Base-by-base conservation (phyloP, 2,329 filamentous ascomycete genomes). In the Lizonia empirigonia region DNA sequence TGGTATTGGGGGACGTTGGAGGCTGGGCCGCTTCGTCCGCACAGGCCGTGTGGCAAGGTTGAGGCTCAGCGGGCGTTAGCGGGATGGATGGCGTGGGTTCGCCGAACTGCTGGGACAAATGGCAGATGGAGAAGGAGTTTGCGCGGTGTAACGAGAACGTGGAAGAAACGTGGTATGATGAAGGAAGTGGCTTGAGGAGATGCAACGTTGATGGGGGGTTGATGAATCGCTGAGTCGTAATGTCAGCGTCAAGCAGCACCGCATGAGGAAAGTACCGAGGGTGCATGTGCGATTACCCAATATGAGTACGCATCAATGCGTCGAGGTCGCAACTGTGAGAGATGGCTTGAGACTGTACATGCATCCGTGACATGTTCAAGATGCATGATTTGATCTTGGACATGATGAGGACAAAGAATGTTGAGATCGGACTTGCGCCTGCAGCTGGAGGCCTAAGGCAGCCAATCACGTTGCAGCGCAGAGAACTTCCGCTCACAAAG, bases 41-140 rank as follows among this genome's bases (percentile, higher is more conserved):
- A 8, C 24, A 2, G 37, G 2, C 15, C 13, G 5, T 27, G 48
- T 45, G 48, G 41, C 40, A 16, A 44, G 15, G 9, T 5, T 41
- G 41, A 35, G 41, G 48, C 48, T 51, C 48, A 45, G 48, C 48
- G 48, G 48, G 12, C 20, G 35, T n/a, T n/a, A n/a, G n/a, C n/a
- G n/a, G n/a, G n/a, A n/a, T n/a, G n/a, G n/a, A n/a, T 24, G 48
- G 48, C 29, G 30, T 30, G 40, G 26, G 35, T 36, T 45, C 48
- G 36, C 48, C 41, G 41, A 20, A 19, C 29, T 51, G 48, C 30
- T 51, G 48, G 48, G 41, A 30, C 44, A 27, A 13, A 24, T 18
- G 35, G n/a, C 5, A 27, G 20, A 15, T 30, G 27, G 13, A 9
- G 10, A 30, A 26, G n/a, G n/a, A n/a, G n/a, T n/a, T n/a, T n/a